Conservation (phyloP, 352 stramenopile genomes). For the Saprolegnia diclina region DNA sequence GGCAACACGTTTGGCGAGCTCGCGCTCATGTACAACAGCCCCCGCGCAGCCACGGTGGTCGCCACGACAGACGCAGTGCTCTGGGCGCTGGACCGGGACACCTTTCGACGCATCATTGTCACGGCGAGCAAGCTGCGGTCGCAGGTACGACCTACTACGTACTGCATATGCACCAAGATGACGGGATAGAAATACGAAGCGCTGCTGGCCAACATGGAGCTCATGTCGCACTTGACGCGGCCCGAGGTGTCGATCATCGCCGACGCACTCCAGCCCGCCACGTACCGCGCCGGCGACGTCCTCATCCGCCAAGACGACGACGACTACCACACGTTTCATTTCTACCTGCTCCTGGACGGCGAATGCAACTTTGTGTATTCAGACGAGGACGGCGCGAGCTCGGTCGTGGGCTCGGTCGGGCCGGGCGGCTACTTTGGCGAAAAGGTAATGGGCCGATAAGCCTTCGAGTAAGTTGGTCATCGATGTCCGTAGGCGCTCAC, state of each 20-base stretch:
- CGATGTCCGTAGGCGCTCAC: constrained; percentile 24
- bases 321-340: constrained; percentile 23
- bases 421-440: constrained; percentile 25
- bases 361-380: constrained; percentile 22
- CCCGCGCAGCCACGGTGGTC: constrained; percentile 71
- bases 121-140: constrained; percentile 21
- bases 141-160: no score
- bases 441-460: no score
- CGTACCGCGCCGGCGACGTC: constrained; percentile 10
- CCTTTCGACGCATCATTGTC: constrained; percentile 63
- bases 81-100: constrained; percentile 89
- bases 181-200: constrained; percentile 19
- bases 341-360: constrained; percentile 25
- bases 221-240: constrained; percentile 24
- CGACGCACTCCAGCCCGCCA: constrained; percentile 18
- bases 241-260: constrained; percentile 18
- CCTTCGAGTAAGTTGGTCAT: no score
- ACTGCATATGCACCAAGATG: no score
- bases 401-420: constrained; percentile 1
- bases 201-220: constrained; percentile 15
- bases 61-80: constrained; percentile 51
- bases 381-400: constrained; percentile 14
- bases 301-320: constrained; percentile 23
- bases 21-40: constrained; percentile 82
- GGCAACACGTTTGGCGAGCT: constrained; percentile 70